A percentile compares a stretch with the other conserved stretches of the same genome.
Conservation (phyloP, 192 early-diverging fungal genomes). For the Linnemannia elongata region DNA sequence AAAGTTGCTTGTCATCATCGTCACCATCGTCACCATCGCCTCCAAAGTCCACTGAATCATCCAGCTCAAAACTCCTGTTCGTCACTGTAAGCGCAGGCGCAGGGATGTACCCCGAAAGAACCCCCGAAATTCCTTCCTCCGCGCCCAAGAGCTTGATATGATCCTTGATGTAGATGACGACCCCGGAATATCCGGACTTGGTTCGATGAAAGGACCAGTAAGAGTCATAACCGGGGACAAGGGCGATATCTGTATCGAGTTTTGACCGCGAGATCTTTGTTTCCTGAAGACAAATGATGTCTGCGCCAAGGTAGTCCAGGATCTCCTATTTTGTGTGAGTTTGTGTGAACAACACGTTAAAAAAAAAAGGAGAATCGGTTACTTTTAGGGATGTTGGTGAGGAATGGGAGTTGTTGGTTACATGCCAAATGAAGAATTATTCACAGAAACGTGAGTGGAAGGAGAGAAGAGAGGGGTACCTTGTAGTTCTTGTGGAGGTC, state of each 20-base stretch:
- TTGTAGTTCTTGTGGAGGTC: constrained; percentile 59
- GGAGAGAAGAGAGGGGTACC: constrained; percentile 21
- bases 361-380: constrained; percentile 14
- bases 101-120: constrained; percentile 25
- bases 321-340: constrained; percentile 37
- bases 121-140: constrained; percentile 79
- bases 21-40: background rate
- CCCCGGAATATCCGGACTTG: constrained; percentile 77
- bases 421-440: background rate
- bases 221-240: constrained; percentile 78
- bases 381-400: too few relatives aligned
- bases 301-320: constrained; percentile 62
- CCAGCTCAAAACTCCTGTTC: background rate
- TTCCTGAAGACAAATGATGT: constrained; percentile 85
- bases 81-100: background rate
- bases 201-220: constrained; percentile 78
- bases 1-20: background rate
- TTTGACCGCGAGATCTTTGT: constrained; percentile 74
- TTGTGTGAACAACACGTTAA: constrained; percentile 2
- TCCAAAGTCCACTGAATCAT: background rate
- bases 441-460: too few relatives aligned
- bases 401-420: background rate
- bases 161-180: constrained; percentile 73
- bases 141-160: constrained; percentile 65
- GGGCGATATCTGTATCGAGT: constrained; percentile 67